Percentiles rank a stretch among this genome's conserved stretches.
These are phyloP conservation scores for Platanthera zijinensis DNA, from an alignment of 106 monocot genomes.

Conservation along the genomic window DNA sequence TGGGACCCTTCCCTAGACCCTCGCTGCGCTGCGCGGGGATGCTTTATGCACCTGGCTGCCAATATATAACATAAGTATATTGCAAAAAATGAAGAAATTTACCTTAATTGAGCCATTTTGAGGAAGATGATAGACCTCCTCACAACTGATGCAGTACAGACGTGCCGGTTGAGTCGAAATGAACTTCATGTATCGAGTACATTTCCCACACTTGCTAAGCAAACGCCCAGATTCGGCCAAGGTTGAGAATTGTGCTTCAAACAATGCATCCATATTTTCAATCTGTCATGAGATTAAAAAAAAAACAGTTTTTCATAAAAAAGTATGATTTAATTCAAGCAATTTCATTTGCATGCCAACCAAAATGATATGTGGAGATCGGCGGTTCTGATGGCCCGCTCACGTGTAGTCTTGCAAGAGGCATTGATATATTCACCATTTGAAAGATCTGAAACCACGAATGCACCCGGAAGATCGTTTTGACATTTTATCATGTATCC, in stretches of 20 bases:
- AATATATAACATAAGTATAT: not conserved
- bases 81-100: not conserved
- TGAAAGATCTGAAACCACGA: too few species aligned
- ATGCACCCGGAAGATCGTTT: too few species aligned
- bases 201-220: slow-evolving; percentile 96
- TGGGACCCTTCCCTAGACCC: too few species aligned
- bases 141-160: slow-evolving; percentile 76
- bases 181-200: slow-evolving; percentile 89
- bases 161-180: slow-evolving; percentile 70
- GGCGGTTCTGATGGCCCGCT: too few species aligned
- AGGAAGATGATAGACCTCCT: slow-evolving; percentile 88
- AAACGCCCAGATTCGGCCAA: slow-evolving; percentile 80
- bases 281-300: slow-evolving; percentile 39
- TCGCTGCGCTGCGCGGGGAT: too few species aligned
- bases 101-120: slow-evolving; percentile 96
- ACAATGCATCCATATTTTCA: slow-evolving; percentile 88
- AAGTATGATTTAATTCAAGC: not conserved
- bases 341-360: not conserved
- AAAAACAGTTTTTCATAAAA: not conserved
- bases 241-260: slow-evolving; percentile 96
- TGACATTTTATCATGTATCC: too few species aligned
- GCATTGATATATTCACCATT: too few species aligned
- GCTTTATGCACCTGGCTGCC: too few species aligned
- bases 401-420: too few species aligned
- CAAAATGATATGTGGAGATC: too few species aligned